Evolutionary conservation across 2,329 filamentous ascomycete genomes (phyloP).

Genomic region (Trichoderma sp.): DNA sequence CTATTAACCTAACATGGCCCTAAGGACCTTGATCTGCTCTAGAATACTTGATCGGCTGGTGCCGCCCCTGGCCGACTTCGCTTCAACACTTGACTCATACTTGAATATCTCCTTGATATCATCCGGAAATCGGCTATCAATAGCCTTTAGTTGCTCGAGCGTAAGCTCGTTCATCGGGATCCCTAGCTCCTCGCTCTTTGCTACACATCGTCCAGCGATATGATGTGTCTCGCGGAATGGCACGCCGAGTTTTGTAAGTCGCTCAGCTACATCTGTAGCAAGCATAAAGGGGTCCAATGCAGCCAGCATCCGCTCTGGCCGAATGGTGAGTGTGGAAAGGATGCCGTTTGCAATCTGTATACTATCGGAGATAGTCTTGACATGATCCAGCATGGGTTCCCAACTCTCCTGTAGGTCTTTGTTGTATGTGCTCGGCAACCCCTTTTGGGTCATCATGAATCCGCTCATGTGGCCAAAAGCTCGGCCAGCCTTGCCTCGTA

Average conservation of each 20-base stretch:
- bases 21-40: conserved; percentile 59
- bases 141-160: conserved; percentile 59
- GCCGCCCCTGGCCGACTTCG: conserved; percentile 72
- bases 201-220: conserved; percentile 65
- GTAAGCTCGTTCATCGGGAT: conserved; percentile 69
- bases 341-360: conserved; percentile 81
- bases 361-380: conserved; percentile 79
- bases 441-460: conserved; percentile 53
- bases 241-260: conserved; percentile 63
- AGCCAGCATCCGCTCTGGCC: conserved; percentile 73
- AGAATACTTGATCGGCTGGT: conserved; percentile 65
- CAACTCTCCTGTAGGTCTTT: conserved; percentile 89
- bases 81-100: conserved; percentile 81
- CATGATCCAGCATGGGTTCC: conserved; percentile 80
- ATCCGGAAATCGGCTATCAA: conserved; percentile 68
- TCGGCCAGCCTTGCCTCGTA: too few species aligned
- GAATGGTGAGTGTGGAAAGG: conserved; percentile 67
- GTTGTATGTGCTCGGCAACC: conserved; percentile 51
- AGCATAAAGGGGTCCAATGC: conserved; percentile 82
- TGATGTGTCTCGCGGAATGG: conserved; percentile 81
- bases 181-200: conserved; percentile 38
- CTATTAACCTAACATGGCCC: conserved; percentile 23
- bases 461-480: conserved; percentile 77
- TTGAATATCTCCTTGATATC: conserved; percentile 72
- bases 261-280: conserved; percentile 67